phyloP scores from a whole-genome alignment of 1,139 yeast genomes.

The Geotrichum cucujoidarum region DNA sequence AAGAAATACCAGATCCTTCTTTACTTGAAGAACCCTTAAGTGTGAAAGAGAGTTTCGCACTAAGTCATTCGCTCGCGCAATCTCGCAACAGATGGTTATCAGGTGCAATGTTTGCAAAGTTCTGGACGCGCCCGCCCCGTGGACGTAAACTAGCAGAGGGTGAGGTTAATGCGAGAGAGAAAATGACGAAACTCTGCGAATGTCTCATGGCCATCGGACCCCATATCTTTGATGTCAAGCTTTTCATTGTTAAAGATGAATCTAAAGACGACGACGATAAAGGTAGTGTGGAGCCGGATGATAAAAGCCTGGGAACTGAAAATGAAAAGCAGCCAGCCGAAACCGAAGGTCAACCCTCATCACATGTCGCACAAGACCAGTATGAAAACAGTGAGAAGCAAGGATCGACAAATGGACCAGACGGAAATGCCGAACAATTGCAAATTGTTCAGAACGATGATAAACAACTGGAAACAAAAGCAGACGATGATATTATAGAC shows the following conservation, averaged over 20 bases:
- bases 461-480: neutral
- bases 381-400: neutral
- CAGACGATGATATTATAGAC: too few relatives aligned
- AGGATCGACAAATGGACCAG: neutral
- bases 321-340: slow-evolving; percentile 7
- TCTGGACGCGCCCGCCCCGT: slow-evolving; percentile 62
- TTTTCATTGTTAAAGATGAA: slow-evolving; percentile 78
- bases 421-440: neutral
- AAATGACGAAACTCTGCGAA: slow-evolving; percentile 85
- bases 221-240: slow-evolving; percentile 67
- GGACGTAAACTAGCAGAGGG: slow-evolving; percentile 49
- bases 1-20: slow-evolving; percentile 55
- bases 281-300: slow-evolving; percentile 28
- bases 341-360: neutral
- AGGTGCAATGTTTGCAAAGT: slow-evolving; percentile 71
- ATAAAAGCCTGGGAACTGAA: slow-evolving; percentile 12
- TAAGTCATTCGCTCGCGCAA: slow-evolving; percentile 56
- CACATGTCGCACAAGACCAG: slow-evolving; percentile 9
- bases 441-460: neutral
- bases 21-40: slow-evolving; percentile 62
- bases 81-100: slow-evolving; percentile 70
- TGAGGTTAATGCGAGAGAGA: slow-evolving; percentile 62
- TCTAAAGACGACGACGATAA: slow-evolving; percentile 34
- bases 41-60: slow-evolving; percentile 48
- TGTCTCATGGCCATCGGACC: slow-evolving; percentile 73